Percentiles rank a stretch among this genome's conserved stretches.
phyloP scores from a whole-genome alignment of 2,329 filamentous ascomycete genomes.

The Fusarium multiceps region DNA sequence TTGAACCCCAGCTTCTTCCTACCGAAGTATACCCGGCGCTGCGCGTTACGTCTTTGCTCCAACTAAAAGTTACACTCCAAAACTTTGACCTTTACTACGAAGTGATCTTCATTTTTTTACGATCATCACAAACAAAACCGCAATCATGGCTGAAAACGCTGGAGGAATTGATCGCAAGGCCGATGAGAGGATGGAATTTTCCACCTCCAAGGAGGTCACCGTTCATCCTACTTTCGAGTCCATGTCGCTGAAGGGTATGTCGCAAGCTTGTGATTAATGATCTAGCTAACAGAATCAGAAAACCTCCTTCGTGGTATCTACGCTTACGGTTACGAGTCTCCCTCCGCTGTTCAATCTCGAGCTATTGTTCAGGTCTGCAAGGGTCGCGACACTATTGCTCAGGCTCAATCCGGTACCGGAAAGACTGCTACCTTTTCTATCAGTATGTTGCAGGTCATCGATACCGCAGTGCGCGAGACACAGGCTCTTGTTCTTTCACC shows the following conservation, averaged over 20 bases:
- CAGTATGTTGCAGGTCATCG: constrained; percentile 94
- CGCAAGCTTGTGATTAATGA: neutral
- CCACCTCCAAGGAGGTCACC: constrained; percentile 96
- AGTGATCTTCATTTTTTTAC: constrained; percentile 5
- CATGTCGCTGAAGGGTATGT: constrained; percentile 88
- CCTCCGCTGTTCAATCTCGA: constrained; percentile 95
- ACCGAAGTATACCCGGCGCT: constrained; percentile 50
- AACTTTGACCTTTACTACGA: constrained; percentile 44
- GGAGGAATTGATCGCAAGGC: constrained; percentile 85
- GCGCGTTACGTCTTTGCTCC: constrained; percentile 23
- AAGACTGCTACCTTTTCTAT: constrained; percentile 98
- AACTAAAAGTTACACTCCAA: constrained; percentile 37
- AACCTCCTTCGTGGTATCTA: constrained; percentile 97
- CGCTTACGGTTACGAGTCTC: constrained; percentile 98
- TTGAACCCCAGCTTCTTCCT: neutral
- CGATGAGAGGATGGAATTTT: constrained; percentile 98
- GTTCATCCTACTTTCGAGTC: constrained; percentile 94
- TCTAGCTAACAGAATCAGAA: constrained; percentile 61
- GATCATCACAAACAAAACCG: constrained; percentile 9
- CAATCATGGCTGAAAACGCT: constrained; percentile 85
- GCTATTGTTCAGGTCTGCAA: constrained; percentile 99
- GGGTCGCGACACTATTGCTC: constrained; percentile 97
- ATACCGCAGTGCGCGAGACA: constrained; percentile 90
- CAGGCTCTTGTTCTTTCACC: constrained; percentile 96
- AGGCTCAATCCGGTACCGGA: constrained; percentile 96